Evolutionary conservation across 116 monocot species (phyloP).

Genomic region (Phalaenopsis hybrid): DNA sequence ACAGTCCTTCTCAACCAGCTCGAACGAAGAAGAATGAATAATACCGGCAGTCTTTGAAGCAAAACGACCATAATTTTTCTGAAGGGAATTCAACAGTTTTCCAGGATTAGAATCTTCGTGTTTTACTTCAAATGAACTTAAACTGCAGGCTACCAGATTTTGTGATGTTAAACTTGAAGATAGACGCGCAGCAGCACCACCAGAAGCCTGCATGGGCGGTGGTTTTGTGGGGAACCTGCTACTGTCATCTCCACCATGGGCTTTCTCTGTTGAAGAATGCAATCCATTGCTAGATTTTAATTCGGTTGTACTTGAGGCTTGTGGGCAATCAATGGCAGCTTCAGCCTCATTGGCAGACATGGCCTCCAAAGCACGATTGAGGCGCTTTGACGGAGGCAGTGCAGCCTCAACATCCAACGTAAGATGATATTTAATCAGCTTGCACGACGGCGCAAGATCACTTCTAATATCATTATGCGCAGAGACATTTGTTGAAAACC

Average conservation of each 20-base stretch:
- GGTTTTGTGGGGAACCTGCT: slow-evolving; percentile 10
- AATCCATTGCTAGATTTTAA: slow-evolving; percentile 14
- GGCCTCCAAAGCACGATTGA: slow-evolving; percentile 94
- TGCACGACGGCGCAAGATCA: slow-evolving; percentile 23
- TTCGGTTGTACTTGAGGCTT: slow-evolving; percentile 15
- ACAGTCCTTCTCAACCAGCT: slow-evolving; percentile 13
- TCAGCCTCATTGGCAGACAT: slow-evolving; percentile 97
- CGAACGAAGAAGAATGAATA: slow-evolving; percentile 18
- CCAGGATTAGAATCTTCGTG: slow-evolving; percentile 3
- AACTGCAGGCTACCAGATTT: not conserved
- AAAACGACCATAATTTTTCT: slow-evolving; percentile 5
- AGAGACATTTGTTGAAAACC: slow-evolving; percentile 19
- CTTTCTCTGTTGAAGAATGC: slow-evolving; percentile 12
- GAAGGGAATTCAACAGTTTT: slow-evolving; percentile 1
- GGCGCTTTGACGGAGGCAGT: slow-evolving; percentile 93
- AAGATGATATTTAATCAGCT: slow-evolving; percentile 27
- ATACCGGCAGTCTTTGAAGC: slow-evolving; percentile 6
- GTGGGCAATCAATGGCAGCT: slow-evolving; percentile 29
- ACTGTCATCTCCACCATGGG: slow-evolving; percentile 12
- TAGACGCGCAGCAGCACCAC: not conserved
- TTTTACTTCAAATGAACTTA: slow-evolving; percentile 22
- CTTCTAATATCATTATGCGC: slow-evolving; percentile 4
- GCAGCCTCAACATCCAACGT: slow-evolving; percentile 76
- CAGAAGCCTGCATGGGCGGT: slow-evolving; percentile 3
- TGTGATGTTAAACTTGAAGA: slow-evolving; percentile 14